Conservation (phyloP, 345 rosid genomes). For the Draba incana region DNA sequence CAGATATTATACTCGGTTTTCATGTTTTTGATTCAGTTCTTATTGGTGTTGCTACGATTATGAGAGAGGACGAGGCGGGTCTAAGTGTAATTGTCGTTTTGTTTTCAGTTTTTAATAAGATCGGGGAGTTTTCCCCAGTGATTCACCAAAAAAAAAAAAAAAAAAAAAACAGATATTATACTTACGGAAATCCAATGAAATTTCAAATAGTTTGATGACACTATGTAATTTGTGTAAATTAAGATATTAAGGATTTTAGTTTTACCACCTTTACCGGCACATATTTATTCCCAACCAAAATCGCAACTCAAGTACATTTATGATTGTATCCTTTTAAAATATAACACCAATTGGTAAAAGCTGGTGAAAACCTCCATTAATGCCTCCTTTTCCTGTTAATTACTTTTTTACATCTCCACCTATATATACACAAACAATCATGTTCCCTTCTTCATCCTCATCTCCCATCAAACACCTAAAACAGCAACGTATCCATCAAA, state of each 20-base stretch:
- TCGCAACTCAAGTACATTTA: conserved; percentile 31
- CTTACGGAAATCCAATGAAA: background rate
- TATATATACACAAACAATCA: conserved; percentile 25
- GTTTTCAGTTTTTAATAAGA: no score
- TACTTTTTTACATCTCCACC: conserved; percentile 15
- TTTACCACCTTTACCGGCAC: conserved; percentile 27
- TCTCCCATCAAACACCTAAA: conserved; percentile 19
- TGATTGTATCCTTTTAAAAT: conserved; percentile 11
- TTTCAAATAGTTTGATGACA: background rate
- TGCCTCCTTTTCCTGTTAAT: conserved; percentile 25
- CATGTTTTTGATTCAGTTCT: no score
- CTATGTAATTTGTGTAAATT: conserved; percentile 3
- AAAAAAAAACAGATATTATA: no score
- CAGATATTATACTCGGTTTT: background rate
- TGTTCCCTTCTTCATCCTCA: conserved; percentile 33
- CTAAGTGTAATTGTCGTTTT: no score
- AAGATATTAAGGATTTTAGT: background rate
- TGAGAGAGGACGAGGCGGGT: no score
- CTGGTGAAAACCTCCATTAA: conserved; percentile 39
- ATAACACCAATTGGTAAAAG: conserved; percentile 33
- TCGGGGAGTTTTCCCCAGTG: no score
- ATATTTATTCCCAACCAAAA: conserved; percentile 35
- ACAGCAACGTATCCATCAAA: background rate
- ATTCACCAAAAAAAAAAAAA: no score
- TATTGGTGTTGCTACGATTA: no score